A percentile compares a stretch with the other conserved stretches of the same genome.
These are phyloP conservation scores for Platismatia glauca DNA, from an alignment of 495 filamentous ascomycete species.

Conservation along the genomic window DNA sequence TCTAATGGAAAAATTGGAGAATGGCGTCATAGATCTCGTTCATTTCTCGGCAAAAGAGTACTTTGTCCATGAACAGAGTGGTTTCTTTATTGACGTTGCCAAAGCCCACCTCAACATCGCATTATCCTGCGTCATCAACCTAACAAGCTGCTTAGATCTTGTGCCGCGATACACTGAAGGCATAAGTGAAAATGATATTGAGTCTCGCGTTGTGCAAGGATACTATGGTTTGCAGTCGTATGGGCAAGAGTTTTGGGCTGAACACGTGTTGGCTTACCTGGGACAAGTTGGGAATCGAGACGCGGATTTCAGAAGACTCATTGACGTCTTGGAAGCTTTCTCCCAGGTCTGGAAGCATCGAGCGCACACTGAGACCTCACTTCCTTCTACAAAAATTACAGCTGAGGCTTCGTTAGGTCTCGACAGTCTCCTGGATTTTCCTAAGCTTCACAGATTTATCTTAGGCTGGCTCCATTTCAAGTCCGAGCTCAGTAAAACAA, in stretches of 20 bases:
- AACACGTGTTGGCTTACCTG: constrained; percentile 7
- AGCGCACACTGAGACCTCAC: not conserved
- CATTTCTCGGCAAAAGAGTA: constrained; percentile 20
- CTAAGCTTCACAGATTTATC: not conserved
- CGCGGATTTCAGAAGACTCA: not conserved
- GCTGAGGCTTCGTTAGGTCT: not conserved
- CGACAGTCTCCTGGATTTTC: not conserved
- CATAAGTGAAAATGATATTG: not conserved
- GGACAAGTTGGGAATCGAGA: not conserved
- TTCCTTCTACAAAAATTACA: not conserved
- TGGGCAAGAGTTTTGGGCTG: constrained; percentile 13
- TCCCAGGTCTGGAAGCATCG: not conserved
- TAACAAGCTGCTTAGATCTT: constrained; percentile 9
- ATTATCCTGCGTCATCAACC: constrained; percentile 11
- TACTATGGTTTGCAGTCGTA: constrained; percentile 11
- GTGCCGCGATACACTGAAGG: not conserved
- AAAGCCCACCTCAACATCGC: constrained; percentile 9
- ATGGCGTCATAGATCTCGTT: constrained; percentile 2
- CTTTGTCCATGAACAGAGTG: constrained; percentile 9
- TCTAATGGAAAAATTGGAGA: constrained; percentile 1
- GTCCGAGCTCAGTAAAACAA: not conserved
- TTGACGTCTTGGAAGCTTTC: not conserved
- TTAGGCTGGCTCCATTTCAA: constrained; percentile 1
- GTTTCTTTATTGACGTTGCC: constrained; percentile 8
- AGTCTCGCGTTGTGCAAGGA: constrained; percentile 10